phyloP scores from a whole-genome alignment of 805 yeast genomes.

The Candida patagonica region DNA sequence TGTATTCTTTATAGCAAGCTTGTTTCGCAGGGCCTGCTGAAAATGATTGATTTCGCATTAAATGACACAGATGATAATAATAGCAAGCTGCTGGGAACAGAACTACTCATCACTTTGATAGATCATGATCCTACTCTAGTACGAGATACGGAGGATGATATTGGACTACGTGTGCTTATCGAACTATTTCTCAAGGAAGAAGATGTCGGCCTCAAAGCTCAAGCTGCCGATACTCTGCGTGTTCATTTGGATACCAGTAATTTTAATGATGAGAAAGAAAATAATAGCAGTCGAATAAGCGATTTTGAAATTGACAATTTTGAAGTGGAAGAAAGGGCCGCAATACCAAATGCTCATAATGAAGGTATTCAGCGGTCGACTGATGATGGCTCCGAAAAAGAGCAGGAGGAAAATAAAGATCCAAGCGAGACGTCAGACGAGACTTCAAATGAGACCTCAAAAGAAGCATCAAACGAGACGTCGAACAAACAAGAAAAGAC shows the following conservation, averaged over 20 bases:
- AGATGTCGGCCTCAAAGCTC: slow-evolving; percentile 67
- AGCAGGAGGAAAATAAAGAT: not conserved
- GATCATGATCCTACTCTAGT: slow-evolving; percentile 74
- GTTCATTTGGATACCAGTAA: slow-evolving; percentile 44
- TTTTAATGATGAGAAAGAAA: not conserved
- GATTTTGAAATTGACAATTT: not conserved
- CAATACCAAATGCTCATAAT: not conserved
- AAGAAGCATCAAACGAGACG: no score
- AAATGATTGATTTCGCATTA: slow-evolving; percentile 64
- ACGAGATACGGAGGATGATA: slow-evolving; percentile 9
- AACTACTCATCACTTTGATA: slow-evolving; percentile 66
- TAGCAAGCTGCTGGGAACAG: slow-evolving; percentile 65
- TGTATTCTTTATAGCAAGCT: slow-evolving; percentile 55
- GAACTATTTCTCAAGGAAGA: slow-evolving; percentile 53
- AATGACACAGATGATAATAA: slow-evolving; percentile 35
- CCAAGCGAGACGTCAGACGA: slow-evolving; percentile 7
- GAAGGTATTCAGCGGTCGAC: no score
- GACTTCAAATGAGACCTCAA: slow-evolving; percentile 14
- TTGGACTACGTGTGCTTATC: slow-evolving; percentile 31
- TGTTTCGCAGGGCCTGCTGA: slow-evolving; percentile 59
- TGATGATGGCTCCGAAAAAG: not conserved
- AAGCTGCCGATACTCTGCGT: slow-evolving; percentile 75
- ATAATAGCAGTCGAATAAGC: not conserved
- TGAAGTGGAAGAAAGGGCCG: not conserved
- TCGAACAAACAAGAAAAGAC: slow-evolving; percentile 43